phyloP scores from a whole-genome alignment of 2,329 filamentous ascomycete genomes.

The Talaromyces marneffei region DNA sequence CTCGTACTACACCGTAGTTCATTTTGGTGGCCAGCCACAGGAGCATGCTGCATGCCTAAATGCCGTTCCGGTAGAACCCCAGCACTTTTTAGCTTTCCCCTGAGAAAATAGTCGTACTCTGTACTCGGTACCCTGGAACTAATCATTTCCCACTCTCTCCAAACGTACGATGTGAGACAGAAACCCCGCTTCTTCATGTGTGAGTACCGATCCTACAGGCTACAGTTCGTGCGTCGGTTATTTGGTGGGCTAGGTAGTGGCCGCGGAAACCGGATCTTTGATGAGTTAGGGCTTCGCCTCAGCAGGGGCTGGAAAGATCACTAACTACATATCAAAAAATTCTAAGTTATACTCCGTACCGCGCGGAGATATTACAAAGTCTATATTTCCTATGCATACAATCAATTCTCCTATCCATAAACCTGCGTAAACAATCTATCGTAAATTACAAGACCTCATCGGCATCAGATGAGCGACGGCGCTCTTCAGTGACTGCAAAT shows the following conservation, averaged over 20 bases:
- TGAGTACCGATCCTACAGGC: no score
- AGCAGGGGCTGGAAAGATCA: no score
- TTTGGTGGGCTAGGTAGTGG: no score
- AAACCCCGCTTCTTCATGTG: no score
- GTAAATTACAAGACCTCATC: neutral
- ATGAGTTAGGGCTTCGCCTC: no score
- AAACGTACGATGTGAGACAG: neutral
- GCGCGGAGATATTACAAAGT: neutral
- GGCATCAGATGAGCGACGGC: neutral
- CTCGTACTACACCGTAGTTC: no score
- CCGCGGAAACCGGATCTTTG: no score
- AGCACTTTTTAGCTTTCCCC: neutral
- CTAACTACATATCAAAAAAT: neutral
- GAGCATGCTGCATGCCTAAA: neutral
- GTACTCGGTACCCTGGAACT: neutral
- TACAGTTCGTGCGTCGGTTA: no score
- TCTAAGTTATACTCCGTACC: no score
- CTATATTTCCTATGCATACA: neutral
- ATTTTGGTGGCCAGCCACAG: neutral
- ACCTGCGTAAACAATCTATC: neutral
- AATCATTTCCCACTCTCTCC: neutral
- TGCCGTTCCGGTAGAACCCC: neutral
- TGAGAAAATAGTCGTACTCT: neutral
- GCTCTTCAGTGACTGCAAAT: constrained; percentile 21
- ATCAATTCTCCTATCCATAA: neutral